Base-by-base conservation (phyloP, 2,329 filamentous ascomycete species). In the Curvularia sp. region DNA sequence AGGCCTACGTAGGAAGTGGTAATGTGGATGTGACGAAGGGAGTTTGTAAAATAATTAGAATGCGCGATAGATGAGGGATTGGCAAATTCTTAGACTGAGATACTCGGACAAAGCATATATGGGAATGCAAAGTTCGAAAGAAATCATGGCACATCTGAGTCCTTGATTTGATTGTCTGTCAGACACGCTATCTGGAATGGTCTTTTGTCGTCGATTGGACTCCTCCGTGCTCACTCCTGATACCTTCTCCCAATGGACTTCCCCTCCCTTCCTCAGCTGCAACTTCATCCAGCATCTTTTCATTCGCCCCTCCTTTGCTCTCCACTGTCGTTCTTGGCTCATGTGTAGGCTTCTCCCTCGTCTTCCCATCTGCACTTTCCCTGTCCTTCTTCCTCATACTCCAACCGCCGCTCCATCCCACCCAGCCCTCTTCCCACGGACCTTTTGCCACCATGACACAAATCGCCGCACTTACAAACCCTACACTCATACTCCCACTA, bases 351-450 rank as follows among this genome's bases (percentile, higher is more conserved):
- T 43, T 55, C 18, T 71, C 75, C 12, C 51, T 68, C 18, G 71
- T 71, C 64, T 70, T 78, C 18, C 78, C 79, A 70, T 80, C 78
- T 23, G 76, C 77, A 68, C 68, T 78, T 25, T 64, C 63, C 55
- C 56, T 65, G 62, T 78, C 74, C 68, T 77, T 79, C 73, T 80
- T 82, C 57, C 57, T 69, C 53, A 86, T 75, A 56, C 78, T 80
- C 80, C 82, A 84, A 0, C 86, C 86, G 1, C 86, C 86, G 18
- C 73, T 73, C 86, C 86, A 88, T 0, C 86, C 86, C 45, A 87
- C 57, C 86, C 86, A 88, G 0, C 82, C 75, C 28, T 76, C 78
- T 70, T 87, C 85, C 76, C 81, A 82, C 13, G 86, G 86, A 0
- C 85, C 86, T 30, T 84, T 78, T 12, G 76, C 69, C 50, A 81